A percentile compares a stretch with the other conserved stretches of the same genome.
phyloP scores from a whole-genome alignment of 2,329 filamentous ascomycete species.

The Talaromyces sp. region DNA sequence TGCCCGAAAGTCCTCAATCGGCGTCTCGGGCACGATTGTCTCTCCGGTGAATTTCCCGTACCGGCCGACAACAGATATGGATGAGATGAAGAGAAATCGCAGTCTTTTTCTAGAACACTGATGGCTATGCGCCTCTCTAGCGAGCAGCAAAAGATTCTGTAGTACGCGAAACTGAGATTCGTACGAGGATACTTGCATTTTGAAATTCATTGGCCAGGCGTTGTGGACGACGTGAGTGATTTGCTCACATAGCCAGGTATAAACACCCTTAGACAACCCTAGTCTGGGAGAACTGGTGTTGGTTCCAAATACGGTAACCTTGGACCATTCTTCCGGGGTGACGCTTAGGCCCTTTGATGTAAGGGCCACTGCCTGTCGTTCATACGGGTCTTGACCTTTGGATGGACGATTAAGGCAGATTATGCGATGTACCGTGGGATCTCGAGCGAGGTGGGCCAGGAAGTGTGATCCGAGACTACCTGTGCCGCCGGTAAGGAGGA shows the following conservation, averaged over 20 bases:
- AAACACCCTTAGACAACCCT: neutral
- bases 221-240: slow-evolving; percentile 17
- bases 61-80: slow-evolving; percentile 10
- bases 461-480: neutral
- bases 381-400: neutral
- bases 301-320: neutral
- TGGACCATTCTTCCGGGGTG: neutral
- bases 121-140: neutral
- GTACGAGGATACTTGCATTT: slow-evolving; percentile 15
- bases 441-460: neutral
- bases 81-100: slow-evolving; percentile 17
- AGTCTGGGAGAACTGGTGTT: neutral
- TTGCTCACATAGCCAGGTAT: neutral
- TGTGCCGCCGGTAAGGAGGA: neutral
- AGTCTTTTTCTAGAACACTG: neutral
- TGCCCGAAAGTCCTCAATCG: slow-evolving; percentile 15
- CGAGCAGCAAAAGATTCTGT: slow-evolving; percentile 7
- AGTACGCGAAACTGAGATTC: slow-evolving; percentile 14
- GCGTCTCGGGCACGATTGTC: slow-evolving; percentile 19
- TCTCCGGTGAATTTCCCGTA: slow-evolving; percentile 14
- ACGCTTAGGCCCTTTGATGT: neutral
- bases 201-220: slow-evolving; percentile 21
- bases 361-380: neutral
- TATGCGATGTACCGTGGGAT: neutral
- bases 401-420: neutral